Conservation (phyloP, 1,284 basidiomycete genomes). For the Cryptococcus sp. region DNA sequence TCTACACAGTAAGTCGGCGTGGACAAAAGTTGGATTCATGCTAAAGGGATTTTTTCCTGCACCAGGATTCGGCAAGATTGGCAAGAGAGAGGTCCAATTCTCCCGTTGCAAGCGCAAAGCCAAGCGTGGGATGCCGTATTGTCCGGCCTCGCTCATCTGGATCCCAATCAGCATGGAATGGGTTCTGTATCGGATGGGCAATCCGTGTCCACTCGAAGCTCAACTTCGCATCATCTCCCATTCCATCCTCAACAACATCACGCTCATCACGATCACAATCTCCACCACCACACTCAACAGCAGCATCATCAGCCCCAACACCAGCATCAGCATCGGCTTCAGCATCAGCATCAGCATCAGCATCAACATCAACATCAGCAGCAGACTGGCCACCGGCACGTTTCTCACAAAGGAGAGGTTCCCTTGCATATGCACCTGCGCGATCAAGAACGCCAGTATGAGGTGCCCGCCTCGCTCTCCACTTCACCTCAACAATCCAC, state of each 20-base stretch:
- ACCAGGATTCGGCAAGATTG: constrained; percentile 31
- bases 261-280: constrained; percentile 3
- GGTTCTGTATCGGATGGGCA: not conserved
- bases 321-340: constrained; percentile 5
- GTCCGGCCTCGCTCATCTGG: constrained; percentile 8
- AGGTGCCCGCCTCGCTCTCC: no score
- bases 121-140: constrained; percentile 15
- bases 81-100: constrained; percentile 8
- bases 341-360: not conserved
- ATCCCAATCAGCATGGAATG: not conserved
- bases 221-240: constrained; percentile 3
- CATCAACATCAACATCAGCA: not conserved
- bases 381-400: not conserved
- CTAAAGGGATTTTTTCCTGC: no score
- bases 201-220: constrained; percentile 9
- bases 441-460: no score
- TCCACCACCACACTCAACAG: constrained; percentile 1
- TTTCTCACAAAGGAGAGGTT: no score
- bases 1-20: constrained; percentile 37
- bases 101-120: constrained; percentile 1
- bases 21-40: no score
- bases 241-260: constrained; percentile 1
- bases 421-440: no score
- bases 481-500: no score
- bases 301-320: not conserved